Percentiles rank a stretch among this genome's conserved stretches.
These are phyloP conservation scores for Monosporascus sp. DNA, from an alignment of 2,329 filamentous ascomycete genomes.

Conservation along the genomic window DNA sequence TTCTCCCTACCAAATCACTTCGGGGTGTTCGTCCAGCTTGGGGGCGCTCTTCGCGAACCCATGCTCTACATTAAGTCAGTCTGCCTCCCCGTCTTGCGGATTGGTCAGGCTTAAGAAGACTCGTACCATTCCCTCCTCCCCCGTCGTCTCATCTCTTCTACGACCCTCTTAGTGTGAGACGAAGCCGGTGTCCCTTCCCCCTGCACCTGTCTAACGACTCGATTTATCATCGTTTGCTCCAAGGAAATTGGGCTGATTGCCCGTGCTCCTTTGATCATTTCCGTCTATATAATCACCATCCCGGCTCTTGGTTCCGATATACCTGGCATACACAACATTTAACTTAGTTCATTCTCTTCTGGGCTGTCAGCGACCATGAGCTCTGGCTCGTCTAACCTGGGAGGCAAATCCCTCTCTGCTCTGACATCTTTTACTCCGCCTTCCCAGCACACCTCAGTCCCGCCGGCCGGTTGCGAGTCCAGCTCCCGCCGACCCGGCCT, in stretches of 20 bases:
- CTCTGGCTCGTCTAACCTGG: constrained; percentile 33
- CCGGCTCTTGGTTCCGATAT: constrained; percentile 1
- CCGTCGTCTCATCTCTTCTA: no score
- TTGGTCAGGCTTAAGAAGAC: no score
- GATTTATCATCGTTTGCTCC: no score
- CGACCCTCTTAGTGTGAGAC: no score
- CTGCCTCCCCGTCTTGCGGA: no score
- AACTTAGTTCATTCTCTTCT: not conserved
- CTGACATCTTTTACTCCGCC: constrained; percentile 36
- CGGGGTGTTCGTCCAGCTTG: not conserved
- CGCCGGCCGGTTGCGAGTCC: constrained; percentile 43
- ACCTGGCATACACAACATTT: not conserved
- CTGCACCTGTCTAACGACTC: no score
- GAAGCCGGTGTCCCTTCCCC: no score
- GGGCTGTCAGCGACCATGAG: constrained; percentile 24
- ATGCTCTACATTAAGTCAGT: no score
- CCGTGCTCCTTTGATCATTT: no score
- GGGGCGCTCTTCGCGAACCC: not conserved
- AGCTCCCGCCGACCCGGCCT: constrained; percentile 40
- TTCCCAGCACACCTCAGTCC: constrained; percentile 36
- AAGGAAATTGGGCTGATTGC: no score
- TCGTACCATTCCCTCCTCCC: no score
- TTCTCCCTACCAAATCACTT: not conserved
- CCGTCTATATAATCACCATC: no score
- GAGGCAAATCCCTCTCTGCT: constrained; percentile 47